A percentile compares a stretch with the other conserved stretches of the same genome.
Conservation (phyloP, 163 green algal species). For the Picocystis sp. region DNA sequence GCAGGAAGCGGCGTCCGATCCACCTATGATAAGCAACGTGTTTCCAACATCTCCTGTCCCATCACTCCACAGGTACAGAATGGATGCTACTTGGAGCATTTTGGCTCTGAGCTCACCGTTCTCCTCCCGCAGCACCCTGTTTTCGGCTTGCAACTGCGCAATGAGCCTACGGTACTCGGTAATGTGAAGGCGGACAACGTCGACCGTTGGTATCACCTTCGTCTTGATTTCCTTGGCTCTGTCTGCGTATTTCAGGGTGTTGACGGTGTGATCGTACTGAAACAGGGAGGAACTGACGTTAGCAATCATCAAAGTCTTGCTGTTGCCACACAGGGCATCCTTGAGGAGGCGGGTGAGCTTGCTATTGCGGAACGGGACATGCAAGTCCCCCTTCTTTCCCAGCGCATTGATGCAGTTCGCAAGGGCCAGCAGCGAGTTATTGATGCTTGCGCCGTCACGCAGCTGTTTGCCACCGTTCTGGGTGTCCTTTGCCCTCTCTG, state of each 20-base stretch:
- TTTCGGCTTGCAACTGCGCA: constrained; percentile 47
- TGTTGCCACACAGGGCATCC: constrained; percentile 60
- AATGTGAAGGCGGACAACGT: constrained; percentile 55
- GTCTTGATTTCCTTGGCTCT: constrained; percentile 30
- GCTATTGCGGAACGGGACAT: constrained; percentile 51
- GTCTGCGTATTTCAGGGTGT: constrained; percentile 10
- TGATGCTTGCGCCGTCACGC: constrained; percentile 24
- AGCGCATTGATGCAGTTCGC: constrained; percentile 41
- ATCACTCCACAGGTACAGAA: no score
- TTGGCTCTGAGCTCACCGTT: no score
- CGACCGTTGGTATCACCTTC: constrained; percentile 51
- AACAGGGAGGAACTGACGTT: constrained; percentile 1
- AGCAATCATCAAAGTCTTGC: constrained; percentile 37
- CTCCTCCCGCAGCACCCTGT: constrained; percentile 26
- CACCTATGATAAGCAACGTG: no score
- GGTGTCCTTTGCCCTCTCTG: constrained; percentile 62
- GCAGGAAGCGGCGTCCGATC: no score
- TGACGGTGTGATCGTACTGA: constrained; percentile 7
- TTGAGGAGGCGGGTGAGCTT: constrained; percentile 59
- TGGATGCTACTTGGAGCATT: no score
- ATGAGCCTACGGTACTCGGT: constrained; percentile 62
- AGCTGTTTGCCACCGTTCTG: constrained; percentile 23
- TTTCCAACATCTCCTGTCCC: no score
- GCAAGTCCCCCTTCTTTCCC: constrained; percentile 20
- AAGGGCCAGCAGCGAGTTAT: constrained; percentile 20